phyloP scores from a whole-genome alignment of 176 grass and related monocot genomes.

The Poa annua region DNA sequence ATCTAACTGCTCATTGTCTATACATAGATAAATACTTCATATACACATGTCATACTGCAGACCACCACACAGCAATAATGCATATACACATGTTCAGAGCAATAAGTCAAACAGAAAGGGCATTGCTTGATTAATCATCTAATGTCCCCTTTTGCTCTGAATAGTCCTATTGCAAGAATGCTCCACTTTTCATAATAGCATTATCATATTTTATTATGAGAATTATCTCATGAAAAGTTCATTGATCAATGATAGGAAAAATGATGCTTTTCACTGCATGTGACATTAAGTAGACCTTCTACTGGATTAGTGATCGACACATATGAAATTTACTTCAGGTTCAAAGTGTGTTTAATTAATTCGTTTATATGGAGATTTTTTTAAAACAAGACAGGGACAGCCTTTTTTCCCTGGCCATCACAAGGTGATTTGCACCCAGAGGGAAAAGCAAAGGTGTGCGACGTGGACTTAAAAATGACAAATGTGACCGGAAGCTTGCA shows the following conservation, averaged over 20 bases:
- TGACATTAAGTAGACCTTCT: neutral
- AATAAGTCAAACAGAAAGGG: neutral
- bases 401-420: constrained; percentile 17
- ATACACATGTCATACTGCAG: no score
- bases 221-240: no score
- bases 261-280: no score
- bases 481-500: constrained; percentile 36
- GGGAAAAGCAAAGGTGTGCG: constrained; percentile 45
- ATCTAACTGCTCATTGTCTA: neutral
- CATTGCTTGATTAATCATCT: neutral
- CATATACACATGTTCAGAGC: neutral
- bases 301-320: neutral
- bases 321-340: neutral
- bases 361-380: neutral
- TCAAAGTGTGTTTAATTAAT: neutral
- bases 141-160: neutral
- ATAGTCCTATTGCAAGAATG: no score
- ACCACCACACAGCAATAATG: no score
- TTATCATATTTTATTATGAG: no score
- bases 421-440: constrained; percentile 18
- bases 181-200: no score
- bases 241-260: no score
- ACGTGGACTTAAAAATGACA: constrained; percentile 44
- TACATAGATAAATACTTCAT: neutral
- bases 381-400: neutral